phyloP scores from a whole-genome alignment of 2,329 filamentous ascomycete species.

The Lomentospora prolificans region DNA sequence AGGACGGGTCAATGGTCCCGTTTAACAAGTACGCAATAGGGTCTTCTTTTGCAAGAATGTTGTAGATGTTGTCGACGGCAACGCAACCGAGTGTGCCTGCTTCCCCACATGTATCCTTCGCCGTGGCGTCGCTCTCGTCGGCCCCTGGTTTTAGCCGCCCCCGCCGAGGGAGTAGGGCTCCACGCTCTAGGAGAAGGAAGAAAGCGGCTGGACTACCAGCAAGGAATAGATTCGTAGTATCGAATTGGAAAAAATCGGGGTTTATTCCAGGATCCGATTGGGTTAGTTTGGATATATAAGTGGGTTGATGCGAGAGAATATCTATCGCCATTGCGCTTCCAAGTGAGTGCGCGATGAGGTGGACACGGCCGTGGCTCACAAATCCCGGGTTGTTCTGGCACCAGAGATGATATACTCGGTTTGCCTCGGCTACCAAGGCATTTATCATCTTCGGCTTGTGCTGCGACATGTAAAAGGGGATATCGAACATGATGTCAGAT shows the following conservation, averaged over 20 bases:
- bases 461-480: constrained; percentile 94
- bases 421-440: constrained; percentile 81
- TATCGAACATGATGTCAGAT: constrained; percentile 95
- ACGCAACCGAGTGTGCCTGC: constrained; percentile 78
- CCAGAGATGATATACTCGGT: constrained; percentile 92
- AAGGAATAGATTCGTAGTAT: constrained; percentile 81
- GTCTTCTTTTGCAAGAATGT: constrained; percentile 63
- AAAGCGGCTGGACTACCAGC: constrained; percentile 87
- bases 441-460: constrained; percentile 93
- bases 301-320: constrained; percentile 82
- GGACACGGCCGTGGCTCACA: constrained; percentile 68
- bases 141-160: constrained; percentile 68
- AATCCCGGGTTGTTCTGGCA: constrained; percentile 89
- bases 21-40: constrained; percentile 90
- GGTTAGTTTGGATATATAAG: constrained; percentile 45
- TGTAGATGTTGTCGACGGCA: constrained; percentile 93
- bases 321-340: constrained; percentile 93
- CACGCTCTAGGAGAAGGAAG: constrained; percentile 77
- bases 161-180: constrained; percentile 61
- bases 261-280: constrained; percentile 28
- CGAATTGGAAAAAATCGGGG: constrained; percentile 71
- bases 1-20: constrained; percentile 73
- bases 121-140: constrained; percentile 49
- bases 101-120: constrained; percentile 60
- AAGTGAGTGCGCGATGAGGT: constrained; percentile 86